phyloP scores from a whole-genome alignment of 108 stramenopile species.

The Pseudonitzschia pungens region DNA sequence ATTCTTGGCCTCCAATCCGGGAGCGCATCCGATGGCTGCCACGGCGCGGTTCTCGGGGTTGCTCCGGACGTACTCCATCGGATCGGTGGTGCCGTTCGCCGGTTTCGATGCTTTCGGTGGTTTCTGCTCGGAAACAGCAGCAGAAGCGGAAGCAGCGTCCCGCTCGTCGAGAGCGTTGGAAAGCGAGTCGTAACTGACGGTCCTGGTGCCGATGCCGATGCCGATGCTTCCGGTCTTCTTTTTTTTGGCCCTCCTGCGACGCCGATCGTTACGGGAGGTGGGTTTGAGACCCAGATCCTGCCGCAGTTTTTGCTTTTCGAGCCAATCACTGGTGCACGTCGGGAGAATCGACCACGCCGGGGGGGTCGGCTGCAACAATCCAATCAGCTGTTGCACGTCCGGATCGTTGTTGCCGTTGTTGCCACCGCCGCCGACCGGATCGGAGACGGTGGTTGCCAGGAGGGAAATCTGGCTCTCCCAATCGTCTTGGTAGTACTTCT shows the following conservation, averaged over 20 bases:
- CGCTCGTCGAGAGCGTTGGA: background rate
- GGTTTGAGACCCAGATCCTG: constrained; percentile 48
- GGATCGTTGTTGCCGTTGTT: background rate
- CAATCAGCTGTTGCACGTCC: constrained; percentile 33
- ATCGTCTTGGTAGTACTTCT: constrained; percentile 48
- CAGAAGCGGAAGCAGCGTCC: background rate
- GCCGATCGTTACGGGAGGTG: constrained; percentile 56
- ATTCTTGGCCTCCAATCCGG: constrained; percentile 14
- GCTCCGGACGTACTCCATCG: constrained; percentile 12
- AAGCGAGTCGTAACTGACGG: background rate
- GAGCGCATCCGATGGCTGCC: constrained; percentile 9
- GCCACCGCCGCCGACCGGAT: background rate
- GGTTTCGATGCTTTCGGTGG: background rate
- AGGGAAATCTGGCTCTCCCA: background rate
- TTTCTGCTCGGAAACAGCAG: background rate
- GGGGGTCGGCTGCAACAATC: constrained; percentile 50
- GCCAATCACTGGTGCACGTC: constrained; percentile 62
- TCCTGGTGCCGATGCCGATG: background rate
- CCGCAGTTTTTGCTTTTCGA: constrained; percentile 54
- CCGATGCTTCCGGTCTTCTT: background rate
- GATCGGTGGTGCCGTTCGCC: background rate
- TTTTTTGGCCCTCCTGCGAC: constrained; percentile 13
- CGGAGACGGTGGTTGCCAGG: background rate
- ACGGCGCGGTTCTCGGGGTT: constrained; percentile 7
- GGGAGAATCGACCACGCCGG: constrained; percentile 58